Evolutionary conservation across 2,329 filamentous ascomycete genomes (phyloP).

Genomic region (Neonectria sp.): DNA sequence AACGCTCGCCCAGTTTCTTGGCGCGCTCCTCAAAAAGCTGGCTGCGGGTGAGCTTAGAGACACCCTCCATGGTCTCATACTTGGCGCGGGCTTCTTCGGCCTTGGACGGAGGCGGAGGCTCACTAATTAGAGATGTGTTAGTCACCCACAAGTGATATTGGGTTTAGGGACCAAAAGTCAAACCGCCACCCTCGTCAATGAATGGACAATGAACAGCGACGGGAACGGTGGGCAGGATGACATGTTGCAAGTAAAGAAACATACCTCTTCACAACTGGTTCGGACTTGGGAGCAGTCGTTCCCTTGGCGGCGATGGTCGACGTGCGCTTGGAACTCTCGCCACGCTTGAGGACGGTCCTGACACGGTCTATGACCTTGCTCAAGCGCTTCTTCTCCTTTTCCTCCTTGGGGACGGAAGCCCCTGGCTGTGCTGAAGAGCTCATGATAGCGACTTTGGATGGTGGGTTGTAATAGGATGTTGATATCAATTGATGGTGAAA

Average conservation of each 20-base stretch:
- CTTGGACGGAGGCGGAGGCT: slow-evolving; percentile 38
- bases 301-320: slow-evolving; percentile 43
- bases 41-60: slow-evolving; percentile 61
- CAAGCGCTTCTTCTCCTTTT: slow-evolving; percentile 63
- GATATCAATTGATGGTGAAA: neutral
- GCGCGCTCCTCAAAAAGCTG: slow-evolving; percentile 71
- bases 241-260: slow-evolving; percentile 10
- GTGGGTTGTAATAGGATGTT: slow-evolving; percentile 13
- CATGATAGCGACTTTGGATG: slow-evolving; percentile 51
- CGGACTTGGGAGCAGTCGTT: slow-evolving; percentile 38
- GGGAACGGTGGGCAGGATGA: neutral
- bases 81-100: slow-evolving; percentile 45
- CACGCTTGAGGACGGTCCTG: slow-evolving; percentile 66
- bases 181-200: neutral
- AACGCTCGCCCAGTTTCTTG: slow-evolving; percentile 68
- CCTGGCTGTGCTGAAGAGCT: slow-evolving; percentile 59
- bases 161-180: neutral
- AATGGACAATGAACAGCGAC: neutral
- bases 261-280: slow-evolving; percentile 47
- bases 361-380: slow-evolving; percentile 64
- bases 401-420: slow-evolving; percentile 51
- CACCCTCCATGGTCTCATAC: slow-evolving; percentile 51
- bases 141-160: neutral
- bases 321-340: slow-evolving; percentile 53
- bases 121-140: slow-evolving; percentile 28